A percentile compares a stretch with the other conserved stretches of the same genome.
phyloP scores from a whole-genome alignment of 116 monocot genomes.

The Papilionanthe hybrid region DNA sequence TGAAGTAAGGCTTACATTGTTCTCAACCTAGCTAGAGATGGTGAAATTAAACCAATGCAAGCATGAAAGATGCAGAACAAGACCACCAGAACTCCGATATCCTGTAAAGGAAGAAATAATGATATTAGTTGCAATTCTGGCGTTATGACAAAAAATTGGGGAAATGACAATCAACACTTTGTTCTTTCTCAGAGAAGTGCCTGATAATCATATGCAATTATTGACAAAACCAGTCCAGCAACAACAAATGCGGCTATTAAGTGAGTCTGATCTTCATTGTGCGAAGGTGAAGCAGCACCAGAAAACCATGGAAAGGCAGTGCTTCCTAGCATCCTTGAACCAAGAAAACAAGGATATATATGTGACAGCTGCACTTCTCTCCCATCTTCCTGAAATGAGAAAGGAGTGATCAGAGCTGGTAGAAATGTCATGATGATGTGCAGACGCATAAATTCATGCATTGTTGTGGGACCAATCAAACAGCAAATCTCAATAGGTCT shows the following conservation, averaged over 20 bases:
- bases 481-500: neutral
- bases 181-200: slow-evolving; percentile 24
- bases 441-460: slow-evolving; percentile 3
- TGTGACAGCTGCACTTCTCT: slow-evolving; percentile 63
- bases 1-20: slow-evolving; percentile 50
- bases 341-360: slow-evolving; percentile 84
- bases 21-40: slow-evolving; percentile 79
- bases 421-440: neutral
- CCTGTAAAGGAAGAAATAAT: slow-evolving; percentile 30
- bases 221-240: slow-evolving; percentile 48
- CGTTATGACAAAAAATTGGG: neutral
- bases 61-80: slow-evolving; percentile 83
- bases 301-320: slow-evolving; percentile 66
- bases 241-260: slow-evolving; percentile 48
- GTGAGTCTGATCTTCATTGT: slow-evolving; percentile 58
- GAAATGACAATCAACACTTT: neutral
- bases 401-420: neutral
- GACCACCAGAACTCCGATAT: slow-evolving; percentile 57
- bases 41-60: slow-evolving; percentile 74
- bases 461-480: neutral
- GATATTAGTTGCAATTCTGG: neutral
- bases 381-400: slow-evolving; percentile 69
- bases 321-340: slow-evolving; percentile 92
- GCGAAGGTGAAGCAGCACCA: slow-evolving; percentile 26
- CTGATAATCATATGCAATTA: slow-evolving; percentile 96